Conservation (phyloP, 768 basidiomycete species). For the Naematelia aurantialba region DNA sequence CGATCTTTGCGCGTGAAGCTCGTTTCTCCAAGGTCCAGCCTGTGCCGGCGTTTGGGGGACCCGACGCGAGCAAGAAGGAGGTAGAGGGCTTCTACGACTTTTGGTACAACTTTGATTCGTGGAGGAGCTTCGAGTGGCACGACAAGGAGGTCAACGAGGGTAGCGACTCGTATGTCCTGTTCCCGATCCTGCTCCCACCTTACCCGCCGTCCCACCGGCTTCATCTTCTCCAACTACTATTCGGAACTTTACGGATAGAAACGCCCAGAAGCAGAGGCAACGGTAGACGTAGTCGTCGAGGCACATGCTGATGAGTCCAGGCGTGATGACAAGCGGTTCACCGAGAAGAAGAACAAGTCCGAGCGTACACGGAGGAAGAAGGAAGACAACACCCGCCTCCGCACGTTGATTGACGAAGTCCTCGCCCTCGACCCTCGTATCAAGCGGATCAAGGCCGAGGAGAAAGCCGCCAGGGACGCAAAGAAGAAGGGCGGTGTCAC, state of each 20-base stretch:
- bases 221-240: constrained; percentile 1
- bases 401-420: constrained; percentile 78
- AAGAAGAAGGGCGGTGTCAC: constrained; percentile 64
- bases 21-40: constrained; percentile 83
- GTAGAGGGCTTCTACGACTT: constrained; percentile 96
- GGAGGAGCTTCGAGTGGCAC: constrained; percentile 94
- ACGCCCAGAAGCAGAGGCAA: too few relatives aligned
- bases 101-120: constrained; percentile 99
- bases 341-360: constrained; percentile 98
- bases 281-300: too few relatives aligned
- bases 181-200: not conserved
- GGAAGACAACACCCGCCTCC: constrained; percentile 88
- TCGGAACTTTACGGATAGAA: too few relatives aligned
- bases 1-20: constrained; percentile 87
- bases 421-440: constrained; percentile 84
- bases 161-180: constrained; percentile 70
- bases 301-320: constrained; percentile 55
- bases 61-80: constrained; percentile 68
- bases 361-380: constrained; percentile 95
- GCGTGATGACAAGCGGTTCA: constrained; percentile 97
- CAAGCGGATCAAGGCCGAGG: constrained; percentile 92
- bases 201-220: not conserved
- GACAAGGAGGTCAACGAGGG: constrained; percentile 99
- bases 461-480: constrained; percentile 87
- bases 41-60: constrained; percentile 71